Evolutionary conservation across 441 rosid species (phyloP).

Genomic region (Erodium texanum): DNA sequence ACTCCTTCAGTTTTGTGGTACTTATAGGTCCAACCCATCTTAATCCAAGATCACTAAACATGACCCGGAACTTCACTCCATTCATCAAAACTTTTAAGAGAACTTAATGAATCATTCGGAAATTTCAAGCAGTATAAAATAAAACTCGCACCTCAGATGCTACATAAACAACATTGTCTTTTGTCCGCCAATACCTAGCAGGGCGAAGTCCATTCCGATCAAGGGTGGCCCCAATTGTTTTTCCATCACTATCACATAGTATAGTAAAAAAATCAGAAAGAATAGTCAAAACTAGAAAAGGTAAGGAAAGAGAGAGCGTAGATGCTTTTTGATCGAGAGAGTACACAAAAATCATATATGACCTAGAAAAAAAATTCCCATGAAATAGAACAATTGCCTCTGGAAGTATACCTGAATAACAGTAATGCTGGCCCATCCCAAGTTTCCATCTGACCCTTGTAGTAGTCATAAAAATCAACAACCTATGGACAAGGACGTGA

Average conservation of each 20-base stretch:
- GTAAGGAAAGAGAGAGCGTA: not conserved
- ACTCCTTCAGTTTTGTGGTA: constrained; percentile 2
- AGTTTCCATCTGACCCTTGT: constrained; percentile 99
- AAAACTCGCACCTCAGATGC: constrained; percentile 84
- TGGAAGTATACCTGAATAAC: constrained; percentile 66
- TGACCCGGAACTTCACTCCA: not conserved
- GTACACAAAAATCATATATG: constrained; percentile 5
- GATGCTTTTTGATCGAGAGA: not conserved
- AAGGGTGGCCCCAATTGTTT: constrained; percentile 98
- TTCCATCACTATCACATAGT: constrained; percentile 80
- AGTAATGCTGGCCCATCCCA: constrained; percentile 99
- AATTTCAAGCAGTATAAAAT: constrained; percentile 21
- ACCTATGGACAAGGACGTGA: constrained; percentile 38
- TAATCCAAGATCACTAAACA: not conserved
- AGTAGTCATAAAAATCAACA: constrained; percentile 87
- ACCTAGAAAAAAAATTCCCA: not conserved
- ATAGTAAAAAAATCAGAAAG: constrained; percentile 35
- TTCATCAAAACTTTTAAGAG: constrained; percentile 1
- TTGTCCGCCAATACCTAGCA: constrained; percentile 94
- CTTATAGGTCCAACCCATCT: not conserved
- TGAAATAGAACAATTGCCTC: constrained; percentile 6
- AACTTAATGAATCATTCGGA: constrained; percentile 10
- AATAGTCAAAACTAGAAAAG: not conserved
- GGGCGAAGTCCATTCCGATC: constrained; percentile 99
- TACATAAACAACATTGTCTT: constrained; percentile 90